Evolutionary conservation across 2,329 filamentous ascomycete species (phyloP).

Genomic region (Metarhizium album): DNA sequence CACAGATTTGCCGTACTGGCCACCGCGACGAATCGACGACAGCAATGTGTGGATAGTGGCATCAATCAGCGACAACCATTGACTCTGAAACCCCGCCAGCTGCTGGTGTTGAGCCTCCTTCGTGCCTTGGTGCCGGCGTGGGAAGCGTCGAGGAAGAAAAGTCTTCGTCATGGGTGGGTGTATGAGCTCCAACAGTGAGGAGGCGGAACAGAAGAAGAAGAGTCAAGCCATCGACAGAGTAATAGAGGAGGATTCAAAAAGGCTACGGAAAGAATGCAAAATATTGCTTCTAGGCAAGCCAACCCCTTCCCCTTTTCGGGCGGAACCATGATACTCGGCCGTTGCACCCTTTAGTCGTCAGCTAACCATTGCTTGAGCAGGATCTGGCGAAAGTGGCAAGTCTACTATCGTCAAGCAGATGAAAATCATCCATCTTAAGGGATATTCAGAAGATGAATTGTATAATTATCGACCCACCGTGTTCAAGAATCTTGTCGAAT

Average conservation of each 20-base stretch:
- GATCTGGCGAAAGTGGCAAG: slow-evolving; percentile 96
- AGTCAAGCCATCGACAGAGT: slow-evolving; percentile 92
- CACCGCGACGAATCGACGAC: neutral
- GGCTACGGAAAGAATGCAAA: slow-evolving; percentile 95
- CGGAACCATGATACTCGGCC: neutral
- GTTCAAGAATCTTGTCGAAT: slow-evolving; percentile 97
- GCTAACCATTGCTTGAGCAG: slow-evolving; percentile 35
- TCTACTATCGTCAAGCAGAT: slow-evolving; percentile 99
- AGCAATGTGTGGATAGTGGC: slow-evolving; percentile 3
- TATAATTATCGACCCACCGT: slow-evolving; percentile 91
- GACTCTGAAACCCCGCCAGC: neutral
- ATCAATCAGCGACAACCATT: neutral
- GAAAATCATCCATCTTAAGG: slow-evolving; percentile 99
- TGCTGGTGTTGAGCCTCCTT: neutral
- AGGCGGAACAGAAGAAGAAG: slow-evolving; percentile 87
- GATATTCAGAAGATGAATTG: slow-evolving; percentile 88
- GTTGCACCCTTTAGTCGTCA: neutral
- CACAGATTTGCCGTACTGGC: neutral
- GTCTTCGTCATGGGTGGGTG: slow-evolving; percentile 71
- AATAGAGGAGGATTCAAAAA: slow-evolving; percentile 88
- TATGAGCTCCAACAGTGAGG: slow-evolving; percentile 79
- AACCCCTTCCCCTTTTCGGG: neutral
- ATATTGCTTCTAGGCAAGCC: slow-evolving; percentile 80
- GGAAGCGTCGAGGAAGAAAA: slow-evolving; percentile 7
- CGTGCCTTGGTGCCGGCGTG: neutral